These are phyloP conservation scores for Candida ovalis DNA, from an alignment of 805 yeast species.

Conservation along the genomic window DNA sequence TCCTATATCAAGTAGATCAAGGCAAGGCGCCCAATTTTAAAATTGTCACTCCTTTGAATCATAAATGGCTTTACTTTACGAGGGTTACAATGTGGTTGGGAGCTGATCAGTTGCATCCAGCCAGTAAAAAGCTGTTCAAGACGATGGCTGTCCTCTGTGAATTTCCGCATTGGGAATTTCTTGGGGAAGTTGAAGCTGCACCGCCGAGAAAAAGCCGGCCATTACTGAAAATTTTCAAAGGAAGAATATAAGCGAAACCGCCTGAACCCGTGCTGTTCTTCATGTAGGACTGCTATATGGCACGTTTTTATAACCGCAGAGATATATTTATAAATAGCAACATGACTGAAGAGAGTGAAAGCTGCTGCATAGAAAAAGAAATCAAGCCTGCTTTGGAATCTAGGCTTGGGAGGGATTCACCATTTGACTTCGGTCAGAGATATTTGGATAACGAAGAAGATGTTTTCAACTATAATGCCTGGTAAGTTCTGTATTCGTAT, in stretches of 20 bases:
- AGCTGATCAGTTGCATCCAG: neutral
- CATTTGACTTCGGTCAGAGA: conserved; percentile 91
- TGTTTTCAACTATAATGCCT: conserved; percentile 90
- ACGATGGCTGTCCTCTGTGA: conserved; percentile 17
- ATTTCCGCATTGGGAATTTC: conserved; percentile 17
- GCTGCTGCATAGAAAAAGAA: conserved; percentile 5
- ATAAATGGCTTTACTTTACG: neutral
- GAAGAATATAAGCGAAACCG: too few species aligned
- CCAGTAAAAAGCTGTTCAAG: neutral
- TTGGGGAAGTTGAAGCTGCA: conserved; percentile 9
- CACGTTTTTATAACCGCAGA: too few species aligned
- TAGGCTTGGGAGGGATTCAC: conserved; percentile 78
- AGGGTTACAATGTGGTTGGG: neutral
- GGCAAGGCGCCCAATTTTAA: neutral
- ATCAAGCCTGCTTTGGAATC: conserved; percentile 47
- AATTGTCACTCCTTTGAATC: too few species aligned
- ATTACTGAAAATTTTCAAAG: neutral
- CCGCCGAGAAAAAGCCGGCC: conserved; percentile 7
- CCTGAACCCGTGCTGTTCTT: too few species aligned
- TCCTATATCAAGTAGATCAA: too few species aligned
- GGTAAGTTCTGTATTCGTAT: conserved; percentile 32
- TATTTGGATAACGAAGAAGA: conserved; percentile 66
- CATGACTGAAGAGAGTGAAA: neutral
- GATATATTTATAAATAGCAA: neutral
- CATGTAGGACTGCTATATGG: too few species aligned